Conservation (phyloP, 306 rosid genomes). For the Cicer yamashitae region DNA sequence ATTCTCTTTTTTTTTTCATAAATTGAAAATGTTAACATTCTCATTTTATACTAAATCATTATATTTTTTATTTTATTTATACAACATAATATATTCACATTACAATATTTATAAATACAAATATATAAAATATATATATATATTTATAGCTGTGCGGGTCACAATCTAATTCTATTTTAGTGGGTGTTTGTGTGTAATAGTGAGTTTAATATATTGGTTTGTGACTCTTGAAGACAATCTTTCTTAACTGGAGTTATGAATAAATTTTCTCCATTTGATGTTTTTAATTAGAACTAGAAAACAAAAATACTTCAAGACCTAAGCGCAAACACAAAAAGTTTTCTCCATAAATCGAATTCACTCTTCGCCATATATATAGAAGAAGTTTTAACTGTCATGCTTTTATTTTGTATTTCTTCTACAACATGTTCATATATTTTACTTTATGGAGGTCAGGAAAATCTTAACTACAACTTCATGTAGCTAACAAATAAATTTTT, state of each 20-base stretch:
- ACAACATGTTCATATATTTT: neutral
- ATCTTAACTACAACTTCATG: constrained; percentile 1
- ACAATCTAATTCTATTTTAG: neutral
- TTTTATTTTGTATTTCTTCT: constrained; percentile 22
- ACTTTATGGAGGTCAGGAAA: neutral
- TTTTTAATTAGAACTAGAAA: constrained; percentile 6
- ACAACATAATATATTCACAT: too few species aligned
- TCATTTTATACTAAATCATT: too few species aligned
- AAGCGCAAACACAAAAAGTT: neutral
- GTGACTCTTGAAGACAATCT: constrained; percentile 17
- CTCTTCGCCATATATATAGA: neutral
- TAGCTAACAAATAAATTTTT: neutral
- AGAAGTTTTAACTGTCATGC: neutral
- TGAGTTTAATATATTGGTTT: neutral
- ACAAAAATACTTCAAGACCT: neutral
- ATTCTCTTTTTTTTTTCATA: too few species aligned
- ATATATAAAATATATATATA: too few species aligned
- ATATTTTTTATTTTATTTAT: too few species aligned
- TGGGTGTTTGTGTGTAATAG: neutral
- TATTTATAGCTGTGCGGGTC: too few species aligned
- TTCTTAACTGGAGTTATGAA: constrained; percentile 1
- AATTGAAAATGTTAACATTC: too few species aligned
- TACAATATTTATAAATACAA: too few species aligned
- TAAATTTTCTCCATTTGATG: constrained; percentile 9
- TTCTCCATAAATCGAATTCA: neutral